Evolutionary conservation across 179 eudicot species (phyloP).

Genomic region (Gypsophila paniculata): DNA sequence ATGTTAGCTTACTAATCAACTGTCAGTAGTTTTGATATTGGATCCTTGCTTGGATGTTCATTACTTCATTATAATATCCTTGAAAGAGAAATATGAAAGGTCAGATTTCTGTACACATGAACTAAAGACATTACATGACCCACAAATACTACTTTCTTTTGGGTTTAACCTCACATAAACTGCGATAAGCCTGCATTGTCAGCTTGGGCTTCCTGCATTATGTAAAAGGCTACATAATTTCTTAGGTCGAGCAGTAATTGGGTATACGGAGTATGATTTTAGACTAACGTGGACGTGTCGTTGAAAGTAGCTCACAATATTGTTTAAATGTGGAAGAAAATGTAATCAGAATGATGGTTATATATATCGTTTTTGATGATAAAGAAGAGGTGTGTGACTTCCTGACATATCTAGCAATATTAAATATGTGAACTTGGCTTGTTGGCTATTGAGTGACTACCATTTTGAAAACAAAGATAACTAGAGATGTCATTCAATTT

Average conservation of each 20-base stretch:
- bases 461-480: too few species aligned
- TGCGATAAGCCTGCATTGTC: neutral
- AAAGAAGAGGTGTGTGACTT: neutral
- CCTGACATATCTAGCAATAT: neutral
- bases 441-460: neutral
- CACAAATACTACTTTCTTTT: neutral
- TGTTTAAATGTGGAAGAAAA: neutral
- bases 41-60: too few species aligned
- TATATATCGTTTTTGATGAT: neutral
- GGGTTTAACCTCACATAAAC: neutral
- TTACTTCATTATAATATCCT: too few species aligned
- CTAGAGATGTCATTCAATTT: neutral
- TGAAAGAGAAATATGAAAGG: too few species aligned
- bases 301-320: neutral
- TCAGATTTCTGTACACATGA: too few species aligned
- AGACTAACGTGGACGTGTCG: neutral
- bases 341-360: neutral
- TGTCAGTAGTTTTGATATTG: too few species aligned
- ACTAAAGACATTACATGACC: too few species aligned
- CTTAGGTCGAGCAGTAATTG: neutral
- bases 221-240: neutral
- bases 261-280: neutral
- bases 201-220: neutral
- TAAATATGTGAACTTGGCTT: neutral
- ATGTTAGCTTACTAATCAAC: too few species aligned